phyloP scores from a whole-genome alignment of 192 early-diverging fungal species.

The Podila clonocystis region DNA sequence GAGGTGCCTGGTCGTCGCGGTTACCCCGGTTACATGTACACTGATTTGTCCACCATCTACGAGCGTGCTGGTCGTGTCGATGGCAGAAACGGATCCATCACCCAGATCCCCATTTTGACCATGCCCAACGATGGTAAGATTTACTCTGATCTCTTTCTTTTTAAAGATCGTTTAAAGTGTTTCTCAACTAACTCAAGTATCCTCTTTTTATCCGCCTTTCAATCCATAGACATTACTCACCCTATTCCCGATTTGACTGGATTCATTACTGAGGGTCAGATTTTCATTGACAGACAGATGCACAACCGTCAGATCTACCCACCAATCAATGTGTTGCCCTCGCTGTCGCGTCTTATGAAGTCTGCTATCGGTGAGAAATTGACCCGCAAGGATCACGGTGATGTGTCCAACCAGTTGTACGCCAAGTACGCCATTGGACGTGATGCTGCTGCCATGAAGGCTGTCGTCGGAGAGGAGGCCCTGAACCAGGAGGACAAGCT shows the following conservation, averaged over 20 bases:
- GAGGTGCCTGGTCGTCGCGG: conserved; percentile 99
- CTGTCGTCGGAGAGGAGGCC: conserved; percentile 99
- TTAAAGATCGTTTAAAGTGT: background rate
- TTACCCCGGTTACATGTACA: conserved; percentile 99
- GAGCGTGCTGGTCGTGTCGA: conserved; percentile 98
- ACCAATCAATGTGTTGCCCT: conserved; percentile 99
- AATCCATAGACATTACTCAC: conserved; percentile 92
- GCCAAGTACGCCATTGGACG: conserved; percentile 99
- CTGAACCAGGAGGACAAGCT: conserved; percentile 98
- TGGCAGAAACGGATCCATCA: conserved; percentile 97
- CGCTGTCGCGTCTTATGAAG: conserved; percentile 99
- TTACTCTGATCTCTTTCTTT: background rate
- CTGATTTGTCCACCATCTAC: conserved; percentile 99
- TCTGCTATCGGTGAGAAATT: conserved; percentile 98
- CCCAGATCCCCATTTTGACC: conserved; percentile 99
- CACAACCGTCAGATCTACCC: conserved; percentile 99
- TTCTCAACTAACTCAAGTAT: no score
- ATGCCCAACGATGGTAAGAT: conserved; percentile 98
- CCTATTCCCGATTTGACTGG: conserved; percentile 99
- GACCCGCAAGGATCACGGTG: conserved; percentile 98
- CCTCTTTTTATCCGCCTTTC: background rate
- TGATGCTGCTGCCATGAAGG: conserved; percentile 99
- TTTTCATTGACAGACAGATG: conserved; percentile 98
- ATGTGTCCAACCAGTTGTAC: conserved; percentile 99
- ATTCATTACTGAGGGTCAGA: conserved; percentile 99